Conservation (phyloP, 257 asterid species). For the Scutellaria galericulata region DNA sequence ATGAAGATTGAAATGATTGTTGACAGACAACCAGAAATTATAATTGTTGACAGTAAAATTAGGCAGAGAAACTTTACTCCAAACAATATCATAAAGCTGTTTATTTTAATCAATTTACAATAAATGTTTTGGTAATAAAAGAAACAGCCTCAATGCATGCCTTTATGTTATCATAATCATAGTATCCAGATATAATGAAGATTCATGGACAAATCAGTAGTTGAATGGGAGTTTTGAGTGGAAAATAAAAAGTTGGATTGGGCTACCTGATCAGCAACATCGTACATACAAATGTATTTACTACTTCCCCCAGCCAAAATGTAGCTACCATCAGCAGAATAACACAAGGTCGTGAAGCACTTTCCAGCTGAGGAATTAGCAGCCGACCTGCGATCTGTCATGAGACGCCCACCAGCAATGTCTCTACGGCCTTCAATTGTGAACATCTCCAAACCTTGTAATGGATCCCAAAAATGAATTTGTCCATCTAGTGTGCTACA, state of each 20-base stretch:
- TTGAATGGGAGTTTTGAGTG: slow-evolving; percentile 12
- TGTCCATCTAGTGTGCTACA: slow-evolving; percentile 94
- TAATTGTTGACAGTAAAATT: background rate
- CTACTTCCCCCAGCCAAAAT: slow-evolving; percentile 97
- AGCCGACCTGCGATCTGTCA: slow-evolving; percentile 95
- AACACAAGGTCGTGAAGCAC: slow-evolving; percentile 89
- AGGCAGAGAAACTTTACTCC: background rate
- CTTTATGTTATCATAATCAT: background rate
- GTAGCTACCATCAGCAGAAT: slow-evolving; percentile 98
- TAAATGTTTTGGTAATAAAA: background rate
- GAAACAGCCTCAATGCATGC: background rate
- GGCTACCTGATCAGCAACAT: slow-evolving; percentile 91
- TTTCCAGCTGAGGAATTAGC: slow-evolving; percentile 87
- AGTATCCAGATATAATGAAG: background rate
- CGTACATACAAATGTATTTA: slow-evolving; percentile 94
- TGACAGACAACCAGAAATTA: background rate
- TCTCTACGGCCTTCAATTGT: slow-evolving; percentile 97
- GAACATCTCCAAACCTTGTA: slow-evolving; percentile 79
- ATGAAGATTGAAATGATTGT: background rate
- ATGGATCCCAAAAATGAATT: slow-evolving; percentile 96
- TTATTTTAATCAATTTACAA: background rate
- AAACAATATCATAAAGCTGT: background rate
- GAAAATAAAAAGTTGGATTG: background rate
- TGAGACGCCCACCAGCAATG: slow-evolving; percentile 98
- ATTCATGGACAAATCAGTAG: background rate